Percentiles rank a stretch among this genome's conserved stretches.
These are phyloP conservation scores for Fusarium sp. DNA, from an alignment of 2,329 filamentous ascomycete genomes.

Conservation along the genomic window DNA sequence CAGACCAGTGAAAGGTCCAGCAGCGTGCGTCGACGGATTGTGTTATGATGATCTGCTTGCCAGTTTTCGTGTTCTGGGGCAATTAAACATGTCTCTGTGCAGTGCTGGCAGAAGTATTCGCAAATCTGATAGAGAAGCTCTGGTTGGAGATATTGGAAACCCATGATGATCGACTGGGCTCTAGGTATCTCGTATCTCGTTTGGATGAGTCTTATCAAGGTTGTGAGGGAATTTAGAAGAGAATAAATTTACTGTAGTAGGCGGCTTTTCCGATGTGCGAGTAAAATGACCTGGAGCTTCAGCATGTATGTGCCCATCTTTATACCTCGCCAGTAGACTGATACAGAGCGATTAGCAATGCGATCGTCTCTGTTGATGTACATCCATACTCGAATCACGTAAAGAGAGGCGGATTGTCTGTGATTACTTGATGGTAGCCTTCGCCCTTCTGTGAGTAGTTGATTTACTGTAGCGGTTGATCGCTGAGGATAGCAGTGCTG, in stretches of 20 bases:
- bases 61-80: not conserved
- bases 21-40: not conserved
- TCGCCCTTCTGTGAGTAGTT: not conserved
- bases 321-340: not conserved
- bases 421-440: not conserved
- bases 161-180: not conserved
- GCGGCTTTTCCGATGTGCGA: too few species aligned
- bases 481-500: too few species aligned
- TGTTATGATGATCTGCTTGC: not conserved
- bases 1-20: not conserved
- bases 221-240: too few species aligned
- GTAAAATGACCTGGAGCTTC: too few species aligned
- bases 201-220: too few species aligned
- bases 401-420: not conserved
- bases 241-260: too few species aligned
- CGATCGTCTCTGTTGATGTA: not conserved
- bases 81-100: not conserved
- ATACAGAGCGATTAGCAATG: not conserved
- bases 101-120: conserved; percentile 26
- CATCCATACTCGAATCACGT: too few species aligned
- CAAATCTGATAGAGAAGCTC: conserved; percentile 14
- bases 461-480: too few species aligned
- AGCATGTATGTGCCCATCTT: not conserved
- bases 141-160: not conserved
- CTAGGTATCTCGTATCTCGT: too few species aligned